Evolutionary conservation across 805 yeast species (phyloP), one percentile per base, ranked within the genome.

Genomic region (Suhomyces faveliae): DNA sequence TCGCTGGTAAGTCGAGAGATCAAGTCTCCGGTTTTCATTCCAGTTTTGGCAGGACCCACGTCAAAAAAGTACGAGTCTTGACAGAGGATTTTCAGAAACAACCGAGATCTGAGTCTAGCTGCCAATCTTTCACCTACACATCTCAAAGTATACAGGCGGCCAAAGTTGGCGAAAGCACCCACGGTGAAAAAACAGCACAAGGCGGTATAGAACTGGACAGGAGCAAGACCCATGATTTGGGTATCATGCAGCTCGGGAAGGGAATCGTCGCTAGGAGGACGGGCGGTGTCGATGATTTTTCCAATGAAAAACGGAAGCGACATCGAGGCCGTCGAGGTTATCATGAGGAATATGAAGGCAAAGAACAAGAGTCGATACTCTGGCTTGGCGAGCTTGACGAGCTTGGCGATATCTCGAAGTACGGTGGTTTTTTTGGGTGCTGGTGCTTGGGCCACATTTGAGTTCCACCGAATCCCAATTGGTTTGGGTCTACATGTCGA

Each of bases 31-130:
- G 90, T 89, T 53, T 91, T 81, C 76, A 73, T 73, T 20, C 77
- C 76, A 3, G 46, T 48, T 30, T 61, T 59, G n/a, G 56, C 56
- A 7, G 77, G 77, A 50, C 94, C 90, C 25, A 83, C 82, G 60
- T 92, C 98, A 68, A 91, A 83, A 59, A 92, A 92, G 54, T 87
- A 86, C 3, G 96, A 84, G 64, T 91, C 97, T 62, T 91, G 97
- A 41, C 82, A 81, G 47, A 92, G 74, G 12, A 92, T 80, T 42
- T 85, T 87, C 59, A 81, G 80, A 64, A 89, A 81, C 30, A 92
- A 80, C 47, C 88, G 76, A 8, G 92, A 77, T 57, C 98, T 77
- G 52, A 92, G 68, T 50, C 94, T 77, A 7, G 96, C 92, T 51
- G 91, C 96, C 30, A 92, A 72, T 52, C 87, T 77, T 65, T 92